Conservation (phyloP, 2,329 filamentous ascomycete genomes). For the Colletotrichum sojae region DNA sequence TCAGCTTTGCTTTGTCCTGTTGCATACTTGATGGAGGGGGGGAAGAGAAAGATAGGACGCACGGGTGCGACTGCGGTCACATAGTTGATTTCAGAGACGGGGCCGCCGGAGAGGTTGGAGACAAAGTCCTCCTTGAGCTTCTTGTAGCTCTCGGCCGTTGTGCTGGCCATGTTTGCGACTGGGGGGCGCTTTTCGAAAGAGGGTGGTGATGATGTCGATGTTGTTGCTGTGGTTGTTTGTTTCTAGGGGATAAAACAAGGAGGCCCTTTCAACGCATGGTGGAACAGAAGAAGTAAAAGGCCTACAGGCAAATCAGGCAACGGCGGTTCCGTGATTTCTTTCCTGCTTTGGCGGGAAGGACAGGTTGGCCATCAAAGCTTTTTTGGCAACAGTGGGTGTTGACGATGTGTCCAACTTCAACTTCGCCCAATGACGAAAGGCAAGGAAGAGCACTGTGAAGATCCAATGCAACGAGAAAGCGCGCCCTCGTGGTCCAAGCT, state of each 20-base stretch:
- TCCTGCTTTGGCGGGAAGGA: conserved; percentile 5
- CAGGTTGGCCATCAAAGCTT: not conserved
- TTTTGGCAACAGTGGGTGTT: not conserved
- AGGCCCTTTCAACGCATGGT: not conserved
- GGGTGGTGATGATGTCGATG: not conserved
- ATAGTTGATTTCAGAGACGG: conserved; percentile 86
- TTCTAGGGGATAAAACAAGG: not conserved
- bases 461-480: not conserved
- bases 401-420: conserved; percentile 19
- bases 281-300: not conserved
- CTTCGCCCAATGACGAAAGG: conserved; percentile 1
- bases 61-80: conserved; percentile 91
- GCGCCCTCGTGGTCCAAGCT: conserved; percentile 21
- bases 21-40: conserved; percentile 22
- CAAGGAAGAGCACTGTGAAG: not conserved
- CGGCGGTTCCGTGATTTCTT: not conserved
- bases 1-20: conserved; percentile 40
- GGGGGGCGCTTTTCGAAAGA: not conserved
- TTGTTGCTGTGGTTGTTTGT: no score
- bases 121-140: conserved; percentile 95
- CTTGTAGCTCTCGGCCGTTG: conserved; percentile 77
- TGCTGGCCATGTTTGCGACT: conserved; percentile 52
- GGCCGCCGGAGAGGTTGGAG: conserved; percentile 88
- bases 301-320: no score
- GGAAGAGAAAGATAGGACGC: conserved; percentile 52